These are phyloP conservation scores for Alnus rubra DNA, from an alignment of 306 rosid genomes.

Conservation along the genomic window DNA sequence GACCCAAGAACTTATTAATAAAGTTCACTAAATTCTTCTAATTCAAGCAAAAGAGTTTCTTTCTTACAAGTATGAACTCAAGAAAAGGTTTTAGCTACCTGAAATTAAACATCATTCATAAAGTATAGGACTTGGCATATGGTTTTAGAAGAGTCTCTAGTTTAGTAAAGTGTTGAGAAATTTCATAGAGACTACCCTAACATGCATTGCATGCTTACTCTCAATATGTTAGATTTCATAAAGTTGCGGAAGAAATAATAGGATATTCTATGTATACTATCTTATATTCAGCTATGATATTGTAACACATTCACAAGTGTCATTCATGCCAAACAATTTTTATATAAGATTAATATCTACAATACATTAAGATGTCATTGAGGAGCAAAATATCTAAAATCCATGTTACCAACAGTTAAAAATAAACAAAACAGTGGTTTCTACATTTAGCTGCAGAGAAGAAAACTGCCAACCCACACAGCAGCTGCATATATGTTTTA, in stretches of 20 bases:
- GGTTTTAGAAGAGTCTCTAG: neutral
- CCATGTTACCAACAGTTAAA: neutral
- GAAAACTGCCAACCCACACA: neutral
- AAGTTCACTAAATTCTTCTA: neutral
- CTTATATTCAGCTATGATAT: neutral
- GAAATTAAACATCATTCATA: neutral
- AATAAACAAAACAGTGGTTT: neutral
- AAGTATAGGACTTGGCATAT: neutral
- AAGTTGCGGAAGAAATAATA: neutral
- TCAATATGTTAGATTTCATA: neutral
- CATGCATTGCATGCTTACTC: neutral
- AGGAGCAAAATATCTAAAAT: neutral
- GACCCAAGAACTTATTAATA: neutral
- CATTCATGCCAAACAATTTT: neutral
- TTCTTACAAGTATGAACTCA: neutral
- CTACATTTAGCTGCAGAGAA: neutral
- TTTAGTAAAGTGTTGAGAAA: neutral
- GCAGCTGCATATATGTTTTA: neutral
- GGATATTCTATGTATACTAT: neutral
- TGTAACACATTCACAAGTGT: neutral
- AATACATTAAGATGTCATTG: neutral
- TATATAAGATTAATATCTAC: neutral
- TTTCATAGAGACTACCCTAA: neutral
- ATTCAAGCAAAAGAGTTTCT: neutral
- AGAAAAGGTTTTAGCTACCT: neutral